Percentiles rank a stretch among this genome's conserved stretches.
Evolutionary conservation across 192 early-diverging fungal species (phyloP).

Genomic region (Backusella circina): DNA sequence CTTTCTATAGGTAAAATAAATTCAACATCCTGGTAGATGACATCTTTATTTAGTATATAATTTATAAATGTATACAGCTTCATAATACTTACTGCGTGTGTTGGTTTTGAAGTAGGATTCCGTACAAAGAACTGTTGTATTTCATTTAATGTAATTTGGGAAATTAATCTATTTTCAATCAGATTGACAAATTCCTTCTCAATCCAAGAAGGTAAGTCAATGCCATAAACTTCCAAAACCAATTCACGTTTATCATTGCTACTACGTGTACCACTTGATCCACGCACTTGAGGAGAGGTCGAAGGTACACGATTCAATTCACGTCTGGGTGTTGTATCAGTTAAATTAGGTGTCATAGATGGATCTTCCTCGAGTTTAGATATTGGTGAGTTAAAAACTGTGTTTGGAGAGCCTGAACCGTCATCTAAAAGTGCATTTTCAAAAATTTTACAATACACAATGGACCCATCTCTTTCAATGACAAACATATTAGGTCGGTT

Average conservation of each 20-base stretch:
- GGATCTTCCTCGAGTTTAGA: neutral
- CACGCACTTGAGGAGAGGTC: neutral
- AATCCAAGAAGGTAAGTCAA: conserved; percentile 44
- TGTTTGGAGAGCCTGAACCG: neutral
- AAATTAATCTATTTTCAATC: conserved; percentile 61
- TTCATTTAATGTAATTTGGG: conserved; percentile 55
- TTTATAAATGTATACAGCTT: neutral
- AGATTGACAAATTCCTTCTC: conserved; percentile 55
- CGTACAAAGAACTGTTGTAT: conserved; percentile 61
- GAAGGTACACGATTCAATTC: neutral
- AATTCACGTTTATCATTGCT: conserved; percentile 43
- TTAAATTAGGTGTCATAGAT: neutral
- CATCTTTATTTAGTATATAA: neutral
- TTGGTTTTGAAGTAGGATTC: conserved; percentile 61
- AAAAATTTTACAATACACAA: conserved; percentile 53
- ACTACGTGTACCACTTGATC: neutral
- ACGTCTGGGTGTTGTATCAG: neutral
- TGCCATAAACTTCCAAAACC: conserved; percentile 67
- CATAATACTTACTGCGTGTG: conserved; percentile 46
- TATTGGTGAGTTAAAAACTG: neutral
- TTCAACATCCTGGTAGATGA: conserved; percentile 58
- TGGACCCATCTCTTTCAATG: conserved; percentile 47
- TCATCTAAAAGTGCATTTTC: conserved; percentile 20
- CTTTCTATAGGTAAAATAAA: conserved; percentile 65
- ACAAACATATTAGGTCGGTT: conserved; percentile 76